Evolutionary conservation across 352 stramenopile species (phyloP), one percentile per base, ranked within the genome.

Genomic region (Stephanocyclus meneghinianus): DNA sequence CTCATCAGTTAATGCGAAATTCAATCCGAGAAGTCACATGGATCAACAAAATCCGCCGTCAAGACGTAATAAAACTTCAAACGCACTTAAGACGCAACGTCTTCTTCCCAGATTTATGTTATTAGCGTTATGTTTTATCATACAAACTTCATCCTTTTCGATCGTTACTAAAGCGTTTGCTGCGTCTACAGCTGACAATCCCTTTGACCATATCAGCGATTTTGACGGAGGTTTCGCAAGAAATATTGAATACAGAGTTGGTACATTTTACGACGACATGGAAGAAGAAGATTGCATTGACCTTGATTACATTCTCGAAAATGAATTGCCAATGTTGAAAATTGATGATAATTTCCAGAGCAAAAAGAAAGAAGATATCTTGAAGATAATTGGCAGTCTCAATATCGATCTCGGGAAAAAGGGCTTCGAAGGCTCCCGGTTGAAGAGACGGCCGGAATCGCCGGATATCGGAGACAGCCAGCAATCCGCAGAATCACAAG

Each of bases 201-300:
- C n/a, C 13, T 53, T 40, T 8, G 35, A 40, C 7, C 4, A 40
- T 40, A 40, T 8, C 7, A 4, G 35, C 7, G 35, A 40, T 8
- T 40, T 40, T 8, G n/a, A 53, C 13, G n/a, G n/a, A 11, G 45
- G 4, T 53, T 16, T 53, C 21, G 2, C 51, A 3, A 59, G 26
- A 13, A 59, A 32, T 5, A 59, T 59, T 32, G 55, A 62, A 21
- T 62, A 62, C 55, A 62, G 11, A 44, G 26, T 62, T 18, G 55
- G 55, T 29, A 62, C 55, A n/a, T 62, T 40, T 44, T 62, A 62
- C 30, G 55, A 62, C 16, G 21, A 16, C 11, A 62, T 62, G 55
- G 11, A 62, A 45, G 55, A 62, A 6, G 55, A 62, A 44, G 50
- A 59, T 30, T 62, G 55, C 55, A 62, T 62, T 62, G 55, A 62